Evolutionary conservation across 371 early-diverging fungal genomes (phyloP), one percentile per base, ranked within the genome.

Genomic region (Capniomyces stellatus): DNA sequence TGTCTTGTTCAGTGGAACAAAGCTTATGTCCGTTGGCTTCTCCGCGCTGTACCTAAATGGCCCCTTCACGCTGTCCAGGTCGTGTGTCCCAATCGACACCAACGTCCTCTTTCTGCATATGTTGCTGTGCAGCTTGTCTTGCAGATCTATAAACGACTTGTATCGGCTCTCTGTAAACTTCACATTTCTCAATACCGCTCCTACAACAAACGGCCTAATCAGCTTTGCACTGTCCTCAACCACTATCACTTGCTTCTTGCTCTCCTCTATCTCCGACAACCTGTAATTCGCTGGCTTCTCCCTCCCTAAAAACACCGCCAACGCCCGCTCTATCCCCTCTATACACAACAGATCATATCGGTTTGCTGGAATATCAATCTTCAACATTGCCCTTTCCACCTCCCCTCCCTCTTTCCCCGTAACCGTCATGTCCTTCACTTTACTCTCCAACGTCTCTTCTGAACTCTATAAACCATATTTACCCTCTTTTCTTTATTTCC

Each of bases 311-410:
- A 83, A 96, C 42, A 88, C 74, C 46, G 78, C 72, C 44, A 98
- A 67, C 19, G 94, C 90, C 29, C 87, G 83, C 39, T 87, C 72
- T 52, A 98, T 79, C 47, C 98, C 98, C 69, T 98, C 96, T 46
- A 81, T 78, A 71, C 95, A 93, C 40, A 95, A 75, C 71, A 97
- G 74, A 65, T 97, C 98, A 58, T 93, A 93, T 69, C 95, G 81
- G 77, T 99, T 99, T 58, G 99, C 98, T 48, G 99, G 95, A 59
- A 99, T 92, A 60, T 99, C 99, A 64, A 99, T 95, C 70, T 94
- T 92, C 67, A 93, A 85, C 58, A 89, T 68, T 35, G 79, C 74
- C 52, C 89, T 74, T 46, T 89, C 86, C 48, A 66, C 73, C 48
- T 75, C 84, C 13, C 79, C 77, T 25, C 71, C 71, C 59, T 82